Conservation (phyloP, 2,329 filamentous ascomycete genomes). For the Didymella keratinophila region DNA sequence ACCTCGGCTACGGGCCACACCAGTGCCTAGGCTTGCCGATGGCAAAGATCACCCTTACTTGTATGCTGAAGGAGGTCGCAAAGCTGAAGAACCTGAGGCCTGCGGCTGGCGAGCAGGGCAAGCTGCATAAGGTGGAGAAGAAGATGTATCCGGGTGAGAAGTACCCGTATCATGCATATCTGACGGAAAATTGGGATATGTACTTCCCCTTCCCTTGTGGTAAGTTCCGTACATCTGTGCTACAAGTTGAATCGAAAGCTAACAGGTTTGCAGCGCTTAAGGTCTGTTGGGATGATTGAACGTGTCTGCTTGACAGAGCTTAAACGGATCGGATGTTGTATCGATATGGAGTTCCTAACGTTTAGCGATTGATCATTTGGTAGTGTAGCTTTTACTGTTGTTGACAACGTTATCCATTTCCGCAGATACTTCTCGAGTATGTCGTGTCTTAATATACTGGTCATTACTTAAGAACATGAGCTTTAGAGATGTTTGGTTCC, state of each 20-base stretch:
- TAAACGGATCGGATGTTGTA: neutral
- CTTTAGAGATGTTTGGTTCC: too few species aligned
- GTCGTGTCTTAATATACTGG: neutral
- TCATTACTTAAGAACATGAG: too few species aligned
- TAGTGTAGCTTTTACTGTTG: neutral
- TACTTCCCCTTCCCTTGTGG: constrained; percentile 58
- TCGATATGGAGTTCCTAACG: neutral
- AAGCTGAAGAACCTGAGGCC: constrained; percentile 50
- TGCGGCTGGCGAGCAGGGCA: constrained; percentile 50
- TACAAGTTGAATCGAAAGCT: constrained; percentile 7
- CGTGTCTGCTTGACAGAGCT: neutral
- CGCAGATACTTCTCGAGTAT: neutral
- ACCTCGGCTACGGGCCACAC: constrained; percentile 54
- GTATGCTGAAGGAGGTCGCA: constrained; percentile 57
- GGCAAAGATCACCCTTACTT: constrained; percentile 54
- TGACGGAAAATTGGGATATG: constrained; percentile 59
- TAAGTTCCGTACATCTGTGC: constrained; percentile 44
- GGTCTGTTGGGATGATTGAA: constrained; percentile 38
- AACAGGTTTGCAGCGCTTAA: constrained; percentile 35
- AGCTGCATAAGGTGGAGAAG: constrained; percentile 55
- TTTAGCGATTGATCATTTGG: neutral
- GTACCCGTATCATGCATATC: constrained; percentile 53
- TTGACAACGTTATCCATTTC: neutral
- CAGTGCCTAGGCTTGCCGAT: constrained; percentile 55
- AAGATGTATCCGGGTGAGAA: constrained; percentile 34